These are phyloP conservation scores for Ophiosphaerella herpotricha DNA, from an alignment of 2,329 filamentous ascomycete genomes.

Conservation along the genomic window DNA sequence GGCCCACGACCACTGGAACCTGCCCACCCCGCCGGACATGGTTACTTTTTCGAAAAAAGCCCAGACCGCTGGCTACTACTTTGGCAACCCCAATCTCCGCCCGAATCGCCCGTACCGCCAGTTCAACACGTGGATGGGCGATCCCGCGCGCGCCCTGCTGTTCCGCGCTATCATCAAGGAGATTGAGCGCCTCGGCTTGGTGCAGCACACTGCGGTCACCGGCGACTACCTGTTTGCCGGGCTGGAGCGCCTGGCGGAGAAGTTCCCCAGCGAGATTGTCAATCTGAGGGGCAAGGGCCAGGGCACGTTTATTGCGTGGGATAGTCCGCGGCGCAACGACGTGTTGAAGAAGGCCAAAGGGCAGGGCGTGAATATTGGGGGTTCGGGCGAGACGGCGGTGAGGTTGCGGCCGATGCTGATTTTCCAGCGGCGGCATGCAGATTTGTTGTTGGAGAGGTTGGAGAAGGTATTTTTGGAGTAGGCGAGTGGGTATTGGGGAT, in stretches of 20 bases:
- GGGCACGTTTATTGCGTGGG: constrained; percentile 93
- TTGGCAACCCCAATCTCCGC: constrained; percentile 74
- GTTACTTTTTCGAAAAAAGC: constrained; percentile 97
- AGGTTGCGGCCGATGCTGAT: constrained; percentile 86
- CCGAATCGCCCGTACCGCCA: constrained; percentile 94
- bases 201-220: constrained; percentile 75
- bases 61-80: constrained; percentile 92
- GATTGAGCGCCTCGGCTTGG: constrained; percentile 75
- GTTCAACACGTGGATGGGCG: constrained; percentile 98
- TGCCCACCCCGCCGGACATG: constrained; percentile 81
- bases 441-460: constrained; percentile 77
- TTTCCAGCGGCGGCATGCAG: constrained; percentile 89
- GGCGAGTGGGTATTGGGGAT: too few species aligned
- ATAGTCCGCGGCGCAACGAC: constrained; percentile 77
- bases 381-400: constrained; percentile 75
- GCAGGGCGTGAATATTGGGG: constrained; percentile 85
- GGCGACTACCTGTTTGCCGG: constrained; percentile 78
- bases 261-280: constrained; percentile 76
- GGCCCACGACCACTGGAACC: constrained; percentile 94
- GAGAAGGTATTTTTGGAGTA: constrained; percentile 69
- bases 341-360: constrained; percentile 79
- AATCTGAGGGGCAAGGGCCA: constrained; percentile 86
- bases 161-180: constrained; percentile 87
- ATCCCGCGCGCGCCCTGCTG: constrained; percentile 80
- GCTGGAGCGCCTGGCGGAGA: constrained; percentile 67